phyloP scores from a whole-genome alignment of 2,329 filamentous ascomycete species.

The Beauveria sp. region DNA sequence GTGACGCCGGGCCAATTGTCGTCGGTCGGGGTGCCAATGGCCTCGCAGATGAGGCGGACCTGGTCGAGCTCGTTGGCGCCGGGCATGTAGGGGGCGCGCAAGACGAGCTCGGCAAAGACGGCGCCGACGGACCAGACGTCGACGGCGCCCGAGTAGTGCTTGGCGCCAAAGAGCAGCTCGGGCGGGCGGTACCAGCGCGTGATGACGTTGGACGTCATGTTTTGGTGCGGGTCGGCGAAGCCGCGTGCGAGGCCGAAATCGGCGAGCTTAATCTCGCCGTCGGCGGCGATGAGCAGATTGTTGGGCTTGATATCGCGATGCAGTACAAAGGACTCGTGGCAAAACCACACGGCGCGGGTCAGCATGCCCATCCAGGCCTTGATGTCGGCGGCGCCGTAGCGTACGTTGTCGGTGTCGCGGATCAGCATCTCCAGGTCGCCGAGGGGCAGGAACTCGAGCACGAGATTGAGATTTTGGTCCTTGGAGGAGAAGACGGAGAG shows the following conservation, averaged over 20 bases:
- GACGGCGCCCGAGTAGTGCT: constrained; percentile 82
- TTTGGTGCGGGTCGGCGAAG: constrained; percentile 79
- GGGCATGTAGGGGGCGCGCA: constrained; percentile 75
- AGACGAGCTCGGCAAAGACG: constrained; percentile 85
- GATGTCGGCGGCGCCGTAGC: constrained; percentile 82
- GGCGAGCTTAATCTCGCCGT: constrained; percentile 89
- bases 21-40: constrained; percentile 84
- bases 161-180: constrained; percentile 84
- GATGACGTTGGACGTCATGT: constrained; percentile 92
- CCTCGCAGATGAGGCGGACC: constrained; percentile 73
- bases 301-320: constrained; percentile 99
- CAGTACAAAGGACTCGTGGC: constrained; percentile 86
- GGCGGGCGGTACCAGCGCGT: constrained; percentile 95
- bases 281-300: constrained; percentile 88
- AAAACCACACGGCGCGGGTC: constrained; percentile 88
- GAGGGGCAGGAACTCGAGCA: constrained; percentile 88
- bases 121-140: constrained; percentile 92
- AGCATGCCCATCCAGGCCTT: constrained; percentile 99
- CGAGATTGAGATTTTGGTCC: constrained; percentile 91
- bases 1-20: constrained; percentile 93
- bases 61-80: constrained; percentile 83
- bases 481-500: constrained; percentile 92
- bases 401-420: constrained; percentile 68
- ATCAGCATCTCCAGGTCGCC: constrained; percentile 94
- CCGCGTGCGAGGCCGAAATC: constrained; percentile 92